Percentiles rank a stretch among this genome's conserved stretches.
phyloP scores from a whole-genome alignment of 2,329 filamentous ascomycete species.

The Trichoderma sp. region DNA sequence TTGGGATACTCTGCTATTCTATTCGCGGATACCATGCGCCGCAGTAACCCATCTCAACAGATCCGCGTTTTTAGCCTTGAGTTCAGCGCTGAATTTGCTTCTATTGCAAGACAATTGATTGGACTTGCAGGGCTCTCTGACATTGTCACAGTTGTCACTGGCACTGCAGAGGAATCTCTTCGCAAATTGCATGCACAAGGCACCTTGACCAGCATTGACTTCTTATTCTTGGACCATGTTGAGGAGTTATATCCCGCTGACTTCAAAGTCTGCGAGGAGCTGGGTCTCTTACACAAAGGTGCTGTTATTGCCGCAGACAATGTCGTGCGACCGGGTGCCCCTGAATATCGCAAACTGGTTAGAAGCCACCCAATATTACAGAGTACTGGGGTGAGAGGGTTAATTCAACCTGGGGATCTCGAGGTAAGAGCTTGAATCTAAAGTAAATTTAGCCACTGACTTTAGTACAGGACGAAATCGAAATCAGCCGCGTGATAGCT shows the following conservation, averaged over 20 bases:
- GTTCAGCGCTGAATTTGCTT: constrained; percentile 71
- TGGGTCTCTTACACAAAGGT: constrained; percentile 64
- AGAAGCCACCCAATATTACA: neutral
- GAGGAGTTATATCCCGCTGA: constrained; percentile 76
- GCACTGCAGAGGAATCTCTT: constrained; percentile 67
- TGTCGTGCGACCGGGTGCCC: constrained; percentile 70
- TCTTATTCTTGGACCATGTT: constrained; percentile 80
- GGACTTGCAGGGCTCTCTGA: constrained; percentile 71
- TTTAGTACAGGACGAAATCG: neutral
- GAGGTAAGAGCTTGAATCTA: constrained; percentile 8
- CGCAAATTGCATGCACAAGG: constrained; percentile 58
- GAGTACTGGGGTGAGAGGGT: constrained; percentile 4
- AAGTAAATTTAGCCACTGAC: neutral
- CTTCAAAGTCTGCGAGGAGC: constrained; percentile 73
- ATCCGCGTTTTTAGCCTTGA: constrained; percentile 71
- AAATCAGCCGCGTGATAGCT: neutral
- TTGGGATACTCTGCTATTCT: constrained; percentile 79
- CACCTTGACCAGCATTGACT: constrained; percentile 60
- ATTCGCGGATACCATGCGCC: constrained; percentile 67
- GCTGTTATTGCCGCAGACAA: constrained; percentile 69
- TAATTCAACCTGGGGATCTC: constrained; percentile 17
- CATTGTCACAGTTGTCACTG: constrained; percentile 70
- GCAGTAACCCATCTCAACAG: constrained; percentile 47
- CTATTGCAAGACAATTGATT: constrained; percentile 66
- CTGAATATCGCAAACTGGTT: constrained; percentile 34